Evolutionary conservation across 768 basidiomycete species (phyloP).

Genomic region (Hebeloma cylindrosporum): DNA sequence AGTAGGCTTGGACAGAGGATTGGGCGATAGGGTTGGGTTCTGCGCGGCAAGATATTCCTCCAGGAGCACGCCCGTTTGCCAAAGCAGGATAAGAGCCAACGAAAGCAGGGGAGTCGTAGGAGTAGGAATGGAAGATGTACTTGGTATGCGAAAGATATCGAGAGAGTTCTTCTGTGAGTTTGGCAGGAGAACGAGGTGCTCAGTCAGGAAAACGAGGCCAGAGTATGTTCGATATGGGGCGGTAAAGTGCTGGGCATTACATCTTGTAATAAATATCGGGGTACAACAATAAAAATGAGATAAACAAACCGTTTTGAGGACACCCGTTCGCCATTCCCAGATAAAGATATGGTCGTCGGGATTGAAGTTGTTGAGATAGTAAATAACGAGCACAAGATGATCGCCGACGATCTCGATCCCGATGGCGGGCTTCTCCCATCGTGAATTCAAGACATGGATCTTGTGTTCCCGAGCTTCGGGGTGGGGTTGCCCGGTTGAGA

Average conservation of each 20-base stretch:
- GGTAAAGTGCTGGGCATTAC: constrained; percentile 19
- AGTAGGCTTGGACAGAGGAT: constrained; percentile 20
- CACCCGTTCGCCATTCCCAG: constrained; percentile 44
- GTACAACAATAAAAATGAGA: neutral
- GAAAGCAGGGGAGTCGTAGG: constrained; percentile 21
- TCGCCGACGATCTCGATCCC: constrained; percentile 48
- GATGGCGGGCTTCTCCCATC: constrained; percentile 29
- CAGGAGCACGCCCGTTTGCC: constrained; percentile 19
- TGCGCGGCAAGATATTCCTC: constrained; percentile 34
- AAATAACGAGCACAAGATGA: constrained; percentile 39
- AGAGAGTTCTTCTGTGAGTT: constrained; percentile 29
- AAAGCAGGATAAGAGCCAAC: constrained; percentile 34
- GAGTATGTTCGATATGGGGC: constrained; percentile 28
- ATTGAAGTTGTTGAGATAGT: constrained; percentile 18
- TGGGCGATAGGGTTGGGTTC: constrained; percentile 41
- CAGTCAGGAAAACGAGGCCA: constrained; percentile 34
- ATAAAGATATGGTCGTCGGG: constrained; percentile 36
- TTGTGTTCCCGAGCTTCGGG: constrained; percentile 30
- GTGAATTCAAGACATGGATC: constrained; percentile 30
- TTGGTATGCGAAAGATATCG: constrained; percentile 38
- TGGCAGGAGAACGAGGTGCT: constrained; percentile 33
- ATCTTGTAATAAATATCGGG: neutral
- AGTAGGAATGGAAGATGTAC: constrained; percentile 11
- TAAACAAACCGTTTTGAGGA: constrained; percentile 33
- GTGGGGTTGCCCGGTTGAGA: constrained; percentile 38